phyloP scores from a whole-genome alignment of 768 basidiomycete genomes.

The Holtermannia corniformis region DNA sequence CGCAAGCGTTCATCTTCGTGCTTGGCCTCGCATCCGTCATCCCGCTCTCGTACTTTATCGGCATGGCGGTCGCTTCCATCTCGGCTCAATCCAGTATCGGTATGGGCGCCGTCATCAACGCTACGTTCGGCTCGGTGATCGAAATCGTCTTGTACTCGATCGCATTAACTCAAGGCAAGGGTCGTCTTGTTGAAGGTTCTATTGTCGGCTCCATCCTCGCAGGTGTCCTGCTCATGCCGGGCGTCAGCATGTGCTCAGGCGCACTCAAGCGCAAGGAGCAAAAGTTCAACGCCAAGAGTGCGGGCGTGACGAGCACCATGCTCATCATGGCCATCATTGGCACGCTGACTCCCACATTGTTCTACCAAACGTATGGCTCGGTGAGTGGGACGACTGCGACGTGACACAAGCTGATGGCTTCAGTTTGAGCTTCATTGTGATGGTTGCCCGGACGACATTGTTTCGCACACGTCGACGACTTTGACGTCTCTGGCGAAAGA shows the following conservation, averaged over 20 bases:
- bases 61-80: slow-evolving; percentile 98
- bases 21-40: slow-evolving; percentile 82
- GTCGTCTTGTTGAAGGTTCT: slow-evolving; percentile 88
- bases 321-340: slow-evolving; percentile 99
- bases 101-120: slow-evolving; percentile 99
- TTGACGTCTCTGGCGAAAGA: slow-evolving; percentile 8
- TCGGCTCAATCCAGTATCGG: slow-evolving; percentile 98
- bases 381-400: slow-evolving; percentile 57
- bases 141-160: slow-evolving; percentile 90
- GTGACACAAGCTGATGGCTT: slow-evolving; percentile 1
- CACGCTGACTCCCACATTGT: slow-evolving; percentile 84
- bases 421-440: slow-evolving; percentile 38
- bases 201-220: slow-evolving; percentile 92
- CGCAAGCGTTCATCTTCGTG: slow-evolving; percentile 69
- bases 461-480: not conserved
- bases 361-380: slow-evolving; percentile 96
- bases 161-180: slow-evolving; percentile 81
- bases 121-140: slow-evolving; percentile 95
- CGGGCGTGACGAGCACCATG: slow-evolving; percentile 98
- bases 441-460: slow-evolving; percentile 26
- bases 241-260: slow-evolving; percentile 85
- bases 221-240: slow-evolving; percentile 94
- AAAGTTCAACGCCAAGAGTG: slow-evolving; percentile 97
- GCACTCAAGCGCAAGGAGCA: slow-evolving; percentile 87
- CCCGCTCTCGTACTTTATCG: slow-evolving; percentile 96